Evolutionary conservation across 495 filamentous ascomycete genomes (phyloP).

Genomic region (Penicillium maclennaniae): DNA sequence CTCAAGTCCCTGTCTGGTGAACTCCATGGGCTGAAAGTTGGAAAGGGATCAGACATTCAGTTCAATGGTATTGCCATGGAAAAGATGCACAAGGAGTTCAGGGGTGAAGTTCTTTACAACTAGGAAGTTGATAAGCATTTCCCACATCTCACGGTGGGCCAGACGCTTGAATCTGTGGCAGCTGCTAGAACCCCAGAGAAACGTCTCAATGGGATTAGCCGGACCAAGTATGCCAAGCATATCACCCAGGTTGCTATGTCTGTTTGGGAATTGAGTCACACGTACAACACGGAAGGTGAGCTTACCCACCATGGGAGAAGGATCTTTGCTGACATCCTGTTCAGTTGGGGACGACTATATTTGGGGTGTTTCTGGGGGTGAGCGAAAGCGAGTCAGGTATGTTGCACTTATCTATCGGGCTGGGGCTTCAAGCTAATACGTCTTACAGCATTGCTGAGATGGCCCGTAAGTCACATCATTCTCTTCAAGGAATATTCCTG

Average conservation of each 20-base stretch:
- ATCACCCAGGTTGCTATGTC: conserved; percentile 58
- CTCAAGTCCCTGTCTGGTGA: conserved; percentile 38
- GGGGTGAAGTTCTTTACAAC: conserved; percentile 63
- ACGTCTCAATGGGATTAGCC: conserved; percentile 40
- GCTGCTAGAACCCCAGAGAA: conserved; percentile 48
- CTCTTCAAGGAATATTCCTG: not conserved
- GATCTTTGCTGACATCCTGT: conserved; percentile 37
- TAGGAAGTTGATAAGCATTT: conserved; percentile 64
- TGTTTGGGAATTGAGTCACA: conserved; percentile 56
- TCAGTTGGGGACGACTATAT: conserved; percentile 45
- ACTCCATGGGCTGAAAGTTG: conserved; percentile 38
- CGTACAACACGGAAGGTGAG: conserved; percentile 51
- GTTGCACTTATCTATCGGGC: not conserved
- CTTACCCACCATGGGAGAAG: conserved; percentile 34
- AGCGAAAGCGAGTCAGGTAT: conserved; percentile 62
- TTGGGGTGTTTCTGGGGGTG: conserved; percentile 76
- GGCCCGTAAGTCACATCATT: conserved; percentile 41
- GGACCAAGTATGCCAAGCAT: conserved; percentile 42
- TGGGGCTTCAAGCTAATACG: conserved; percentile 2
- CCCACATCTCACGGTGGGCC: conserved; percentile 61
- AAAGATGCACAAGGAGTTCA: conserved; percentile 54
- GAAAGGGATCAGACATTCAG: conserved; percentile 42
- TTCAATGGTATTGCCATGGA: conserved; percentile 51
- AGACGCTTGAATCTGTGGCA: conserved; percentile 62
- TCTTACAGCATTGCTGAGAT: conserved; percentile 50